Evolutionary conservation across 2,329 filamentous ascomycete species (phyloP), one percentile per base, ranked within the genome.

Genomic region (Aschersonia sp.): DNA sequence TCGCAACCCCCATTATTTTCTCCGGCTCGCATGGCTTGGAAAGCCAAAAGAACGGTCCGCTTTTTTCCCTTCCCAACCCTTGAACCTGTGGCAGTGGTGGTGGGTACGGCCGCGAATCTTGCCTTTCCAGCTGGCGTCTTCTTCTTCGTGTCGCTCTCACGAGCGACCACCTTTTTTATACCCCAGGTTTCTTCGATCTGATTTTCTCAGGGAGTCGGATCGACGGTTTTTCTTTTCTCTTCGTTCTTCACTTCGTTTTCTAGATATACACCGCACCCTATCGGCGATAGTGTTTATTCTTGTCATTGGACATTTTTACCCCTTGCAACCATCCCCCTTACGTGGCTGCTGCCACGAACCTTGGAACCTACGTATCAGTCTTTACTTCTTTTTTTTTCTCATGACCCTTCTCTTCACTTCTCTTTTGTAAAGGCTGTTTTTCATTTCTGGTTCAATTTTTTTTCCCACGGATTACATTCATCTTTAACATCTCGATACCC

Each of bases 251-350:
- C 32, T n/a, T 44, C 6, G 55, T 54, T 49, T 49, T 50, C 44
- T 58, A 52, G 52, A 56, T 54, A 59, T 57, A 52, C 55, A 52
- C 56, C 53, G 50, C 53, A 54, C 49, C 50, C 52, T 56, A 56
- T 59, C 54, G 59, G 58, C 58, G 54, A 62, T 60, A 58, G 59
- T 58, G 58, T 62, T 59, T 60, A 61, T 59, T 61, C 9, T 39
- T 8, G 53, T 59, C 53, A 59, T 54, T 50, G 22, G 47, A 48
- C 12, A 35, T 46, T 37, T 22, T 22, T 3, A 22, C 22, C 22
- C 22, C 22, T 22, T 22, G 22, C 22, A 22, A 22, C 22, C 22
- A 22, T 22, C 22, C 35, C 12, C 43, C 42, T 31, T 22, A 12
- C 5, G 40, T 42, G 32, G 44, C 37, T 40, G 30, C 42, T 12